These are phyloP conservation scores for Schwanniomyces pseudopolymorphus DNA, from an alignment of 805 yeast species.

Conservation along the genomic window DNA sequence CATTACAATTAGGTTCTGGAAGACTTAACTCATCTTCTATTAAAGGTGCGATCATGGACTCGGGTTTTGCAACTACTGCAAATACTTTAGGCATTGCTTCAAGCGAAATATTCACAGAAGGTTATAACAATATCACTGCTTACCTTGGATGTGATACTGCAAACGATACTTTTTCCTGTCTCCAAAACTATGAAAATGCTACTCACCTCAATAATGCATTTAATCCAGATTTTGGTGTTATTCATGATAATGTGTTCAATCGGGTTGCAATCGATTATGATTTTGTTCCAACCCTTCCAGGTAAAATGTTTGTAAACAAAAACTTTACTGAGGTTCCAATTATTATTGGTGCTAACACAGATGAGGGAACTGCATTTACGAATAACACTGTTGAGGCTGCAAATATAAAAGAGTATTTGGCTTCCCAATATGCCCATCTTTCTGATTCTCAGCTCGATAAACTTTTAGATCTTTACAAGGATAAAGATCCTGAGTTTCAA, in stretches of 20 bases:
- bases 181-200: background rate
- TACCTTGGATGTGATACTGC: background rate
- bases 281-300: constrained; percentile 1
- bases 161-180: background rate
- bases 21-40: background rate
- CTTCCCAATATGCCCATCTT: background rate
- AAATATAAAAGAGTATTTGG: background rate
- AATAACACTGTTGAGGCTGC: background rate
- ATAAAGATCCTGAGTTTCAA: background rate
- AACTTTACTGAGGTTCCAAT: constrained; percentile 3
- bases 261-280: background rate
- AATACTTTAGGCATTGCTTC: background rate
- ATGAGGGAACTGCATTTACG: constrained; percentile 2
- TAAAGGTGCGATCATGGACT: constrained; percentile 3
- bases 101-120: background rate
- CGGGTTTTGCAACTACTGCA: background rate
- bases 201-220: background rate
- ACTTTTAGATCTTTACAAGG: background rate
- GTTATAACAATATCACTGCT: background rate
- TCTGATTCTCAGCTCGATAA: background rate
- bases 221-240: background rate
- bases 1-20: constrained; percentile 2
- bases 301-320: background rate
- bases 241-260: background rate
- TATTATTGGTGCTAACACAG: constrained; percentile 4